Conservation (phyloP, 192 early-diverging fungal species). For the Coemansia sp. region DNA sequence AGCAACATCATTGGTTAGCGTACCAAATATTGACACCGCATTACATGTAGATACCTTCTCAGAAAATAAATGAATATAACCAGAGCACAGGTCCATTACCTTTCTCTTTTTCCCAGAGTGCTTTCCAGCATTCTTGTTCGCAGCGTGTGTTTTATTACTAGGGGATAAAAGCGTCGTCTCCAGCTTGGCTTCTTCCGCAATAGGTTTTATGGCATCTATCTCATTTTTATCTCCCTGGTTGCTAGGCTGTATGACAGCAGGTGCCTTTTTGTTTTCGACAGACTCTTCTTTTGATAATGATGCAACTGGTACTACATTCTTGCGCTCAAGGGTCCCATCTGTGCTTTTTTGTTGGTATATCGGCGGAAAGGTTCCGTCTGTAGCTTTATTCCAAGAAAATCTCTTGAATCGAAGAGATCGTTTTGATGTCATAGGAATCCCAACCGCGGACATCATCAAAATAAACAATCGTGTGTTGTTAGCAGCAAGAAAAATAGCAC, state of each 20-base stretch:
- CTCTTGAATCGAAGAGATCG: conserved; percentile 51
- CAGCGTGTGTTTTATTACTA: not conserved
- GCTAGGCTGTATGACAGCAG: not conserved
- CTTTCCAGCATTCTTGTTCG: conserved; percentile 14
- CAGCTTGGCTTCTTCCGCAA: not conserved
- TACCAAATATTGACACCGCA: not conserved
- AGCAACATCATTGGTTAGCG: not conserved
- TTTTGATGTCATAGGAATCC: conserved; percentile 30
- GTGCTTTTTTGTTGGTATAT: conserved; percentile 3
- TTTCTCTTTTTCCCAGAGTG: conserved; percentile 38
- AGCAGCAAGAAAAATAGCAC: not conserved
- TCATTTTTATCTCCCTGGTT: not conserved
- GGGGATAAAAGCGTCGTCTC: not conserved
- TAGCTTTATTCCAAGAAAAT: conserved; percentile 50
- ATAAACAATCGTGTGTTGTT: not conserved
- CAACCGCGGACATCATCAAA: conserved; percentile 31
- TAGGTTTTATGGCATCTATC: not conserved
- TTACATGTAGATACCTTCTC: not conserved
- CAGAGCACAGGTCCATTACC: conserved; percentile 12
- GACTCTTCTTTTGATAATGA: not conserved
- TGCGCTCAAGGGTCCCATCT: not conserved
- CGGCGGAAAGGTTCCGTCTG: conserved; percentile 43
- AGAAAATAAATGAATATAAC: not conserved
- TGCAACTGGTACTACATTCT: not conserved
- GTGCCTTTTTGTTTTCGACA: not conserved